Percentiles rank a stretch among this genome's conserved stretches.
Evolutionary conservation across 768 basidiomycete species (phyloP).

Genomic region (Suillus alpinus): DNA sequence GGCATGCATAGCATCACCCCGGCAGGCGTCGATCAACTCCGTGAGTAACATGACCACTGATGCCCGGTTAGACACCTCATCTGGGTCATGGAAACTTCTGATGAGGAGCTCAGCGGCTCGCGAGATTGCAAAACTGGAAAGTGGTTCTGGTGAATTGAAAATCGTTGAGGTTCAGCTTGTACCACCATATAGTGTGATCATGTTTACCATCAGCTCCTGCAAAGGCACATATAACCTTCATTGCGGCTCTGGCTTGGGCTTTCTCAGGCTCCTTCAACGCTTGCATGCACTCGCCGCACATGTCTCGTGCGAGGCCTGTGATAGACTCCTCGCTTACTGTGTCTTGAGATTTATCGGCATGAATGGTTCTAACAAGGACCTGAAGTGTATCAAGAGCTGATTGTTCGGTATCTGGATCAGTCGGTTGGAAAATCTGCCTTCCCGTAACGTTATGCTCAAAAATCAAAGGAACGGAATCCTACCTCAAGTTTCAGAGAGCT

Average conservation of each 20-base stretch:
- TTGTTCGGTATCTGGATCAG: conserved; percentile 70
- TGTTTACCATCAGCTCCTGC: conserved; percentile 69
- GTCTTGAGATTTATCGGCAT: conserved; percentile 42
- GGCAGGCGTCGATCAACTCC: conserved; percentile 57
- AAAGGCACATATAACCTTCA: conserved; percentile 77
- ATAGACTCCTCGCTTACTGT: conserved; percentile 35
- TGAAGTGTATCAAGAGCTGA: conserved; percentile 71
- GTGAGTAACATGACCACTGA: conserved; percentile 66
- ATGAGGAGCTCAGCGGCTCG: conserved; percentile 76
- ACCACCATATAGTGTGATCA: conserved; percentile 24
- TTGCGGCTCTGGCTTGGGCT: conserved; percentile 84
- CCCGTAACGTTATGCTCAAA: conserved; percentile 1
- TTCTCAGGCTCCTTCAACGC: conserved; percentile 91
- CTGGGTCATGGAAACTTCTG: conserved; percentile 68
- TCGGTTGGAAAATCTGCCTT: conserved; percentile 86
- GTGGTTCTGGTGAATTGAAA: conserved; percentile 48
- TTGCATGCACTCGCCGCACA: conserved; percentile 76
- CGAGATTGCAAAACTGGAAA: conserved; percentile 64
- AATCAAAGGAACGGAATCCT: neutral
- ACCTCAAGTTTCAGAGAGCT: conserved; percentile 90
- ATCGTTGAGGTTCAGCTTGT: neutral
- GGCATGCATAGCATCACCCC: conserved; percentile 36
- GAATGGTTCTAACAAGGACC: conserved; percentile 72
- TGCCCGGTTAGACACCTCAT: conserved; percentile 63
- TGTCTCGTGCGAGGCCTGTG: conserved; percentile 65